Base-by-base conservation (phyloP, 768 basidiomycete species). In the Boletus sensibilis region DNA sequence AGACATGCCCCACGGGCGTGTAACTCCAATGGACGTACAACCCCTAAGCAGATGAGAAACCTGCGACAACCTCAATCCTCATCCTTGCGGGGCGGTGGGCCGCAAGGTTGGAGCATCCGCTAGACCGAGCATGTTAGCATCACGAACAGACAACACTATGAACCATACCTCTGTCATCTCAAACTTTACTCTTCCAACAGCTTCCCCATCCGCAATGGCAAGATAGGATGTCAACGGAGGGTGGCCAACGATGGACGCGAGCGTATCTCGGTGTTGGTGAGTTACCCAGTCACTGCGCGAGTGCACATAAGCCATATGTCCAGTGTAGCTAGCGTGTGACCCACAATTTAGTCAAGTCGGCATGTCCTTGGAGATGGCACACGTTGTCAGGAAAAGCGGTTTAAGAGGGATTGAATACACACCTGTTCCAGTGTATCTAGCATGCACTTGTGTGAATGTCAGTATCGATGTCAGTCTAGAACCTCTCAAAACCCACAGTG, bases 341-440 rank as follows among this genome's bases (percentile, higher is more conserved):
- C 59, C 65, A 97, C 96, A 88, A 94, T 79, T 98, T 98, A 7
- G 93, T 92, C 70, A 95, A 76, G 72, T 99, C 96, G 35, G 95
- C 94, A 74, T 99, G 95, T 29, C 96, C 94, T 94, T 55, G 31
- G 45, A 33, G 23, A 56, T 51, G 20, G 38, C 20, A 16, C 29
- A 44, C 34, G 56, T 49, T 11, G 42, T 64, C 53, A 63, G 58
- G 55, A 55, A 42, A 44, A 50, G 52, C 34, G 16, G 13, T 29
- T 11, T 47, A 35, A 29, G 21, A 29, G 44, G 16, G 46, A 53
- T 33, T 12, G 18, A 18, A 33, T 39, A 78, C 86, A 44, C 62
- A 92, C 92, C 94, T 38, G 96, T 99, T 41, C 96, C 96, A 25
- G 93, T 94, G 70, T 97, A 97, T 54, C 95, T 84, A 64, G 95